Evolutionary conservation across 2,329 filamentous ascomycete species (phyloP), one percentile per base, ranked within the genome.

Genomic region (Aurifilum marmelostoma): DNA sequence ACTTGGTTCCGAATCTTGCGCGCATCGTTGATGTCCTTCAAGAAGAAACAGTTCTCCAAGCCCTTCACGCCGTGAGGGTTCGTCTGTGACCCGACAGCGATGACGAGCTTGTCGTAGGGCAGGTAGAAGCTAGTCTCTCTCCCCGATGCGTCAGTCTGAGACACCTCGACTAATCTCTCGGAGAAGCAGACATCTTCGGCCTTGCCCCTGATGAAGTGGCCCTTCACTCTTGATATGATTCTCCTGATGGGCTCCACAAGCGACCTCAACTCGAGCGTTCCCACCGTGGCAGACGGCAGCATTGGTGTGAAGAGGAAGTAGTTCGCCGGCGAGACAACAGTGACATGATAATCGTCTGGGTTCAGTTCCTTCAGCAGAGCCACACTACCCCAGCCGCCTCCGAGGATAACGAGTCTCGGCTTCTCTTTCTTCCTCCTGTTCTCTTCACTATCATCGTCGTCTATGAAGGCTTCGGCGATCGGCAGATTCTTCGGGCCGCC

Each of bases 231-330:
- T 66, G 87, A 83, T 27, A 98, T 83, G 73, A 99, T 96, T 62
- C 92, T 88, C 71, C 96, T 89, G 71, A 99, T 92, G 0, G 96
- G 96, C 79, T 99, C 96, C 54, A 97, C 93, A 69, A 99, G 84
- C 63, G 94, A 97, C 73, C 95, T 87, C 75, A 98, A 83, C 77
- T 97, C 95, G 41, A 99, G 84, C 0, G 96, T 99, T 16, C 97
- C 97, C 7, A 99, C 96, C 0, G 97, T 99, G 9, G 96, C 97
- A 43, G 94, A 97, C 1, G 96, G 96, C 58, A 99, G 85, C 94
- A 99, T 98, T 0, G 96, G 96, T 1, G 96, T 99, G 80, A 99
- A 99, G 41, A 99, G 83, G 81, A 99, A 99, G 82, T 98, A 97
- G 76, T 98, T 98, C 47, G 92, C 92, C 0, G 96, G 95, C 16